Evolutionary conservation across 768 basidiomycete genomes (phyloP), one percentile per base, ranked within the genome.

Genomic region (Tulasnella sp.): DNA sequence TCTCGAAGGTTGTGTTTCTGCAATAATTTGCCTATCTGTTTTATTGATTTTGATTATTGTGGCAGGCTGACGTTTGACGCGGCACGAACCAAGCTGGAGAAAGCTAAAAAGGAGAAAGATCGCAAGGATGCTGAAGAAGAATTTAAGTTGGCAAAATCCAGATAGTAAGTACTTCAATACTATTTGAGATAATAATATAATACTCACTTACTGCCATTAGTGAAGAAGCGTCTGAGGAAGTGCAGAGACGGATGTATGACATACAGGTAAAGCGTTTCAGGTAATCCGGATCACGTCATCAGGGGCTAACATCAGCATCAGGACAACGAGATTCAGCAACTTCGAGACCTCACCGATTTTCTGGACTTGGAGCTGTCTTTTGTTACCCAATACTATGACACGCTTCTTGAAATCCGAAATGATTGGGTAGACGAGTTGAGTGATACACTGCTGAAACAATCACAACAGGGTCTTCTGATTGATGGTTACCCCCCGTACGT

Each of bases 141-240:
- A 59, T 66, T 85, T 55, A 75, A 81, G 37, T 71, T 70, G 28
- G 78, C 83, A 10, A 76, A 76, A 55, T 66, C 78, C 39, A 78
- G 87, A 60, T 90, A 85, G 88, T 90, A 61, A 59, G 79, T 63
- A 54, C 56, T 34, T 34, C 2, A 40, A 24, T 25, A 32, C 49
- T 45, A n/a, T 3, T 1, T 44, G 45, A 16, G 16, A 22, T 2
- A 19, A 32, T 20, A 48, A 15, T 24, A 8, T 16, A 24, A 19
- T 15, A 15, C 28, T 43, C 10, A 32, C 50, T 57, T 3, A 49
- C 41, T 22, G 3, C 39, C 43, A 45, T 7, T 57, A 91, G 90
- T 58, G 88, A 93, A 51, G 89, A 95, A 65, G 81, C 82, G 0
- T 74, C 78, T 7, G 83, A 90, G 61, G 87, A 92, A 56, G 75